Evolutionary conservation across 140 eudicot species (phyloP).

Genomic region (Senecio squalidus): DNA sequence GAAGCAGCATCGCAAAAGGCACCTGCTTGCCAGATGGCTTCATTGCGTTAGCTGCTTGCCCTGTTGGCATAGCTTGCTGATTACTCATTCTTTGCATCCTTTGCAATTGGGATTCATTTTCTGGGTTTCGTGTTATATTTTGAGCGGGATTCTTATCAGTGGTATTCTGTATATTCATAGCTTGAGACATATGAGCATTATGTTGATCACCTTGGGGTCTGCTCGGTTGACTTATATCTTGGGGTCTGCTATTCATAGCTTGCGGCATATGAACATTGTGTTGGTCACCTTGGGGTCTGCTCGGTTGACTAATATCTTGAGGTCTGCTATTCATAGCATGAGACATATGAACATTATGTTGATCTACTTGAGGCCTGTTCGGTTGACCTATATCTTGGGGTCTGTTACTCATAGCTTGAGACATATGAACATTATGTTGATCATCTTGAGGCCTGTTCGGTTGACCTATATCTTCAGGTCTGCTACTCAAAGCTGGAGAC

Average conservation of each 20-base stretch:
- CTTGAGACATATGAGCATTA: slow-evolving; percentile 33
- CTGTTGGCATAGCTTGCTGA: slow-evolving; percentile 44
- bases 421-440: slow-evolving; percentile 29
- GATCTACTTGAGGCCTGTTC: slow-evolving; percentile 37
- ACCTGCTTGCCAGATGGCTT: slow-evolving; percentile 56
- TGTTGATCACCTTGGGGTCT: slow-evolving; percentile 44
- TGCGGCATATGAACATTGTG: slow-evolving; percentile 36
- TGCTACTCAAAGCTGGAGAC: too few relatives aligned
- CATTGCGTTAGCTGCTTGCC: slow-evolving; percentile 34
- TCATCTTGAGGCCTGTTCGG: slow-evolving; percentile 39
- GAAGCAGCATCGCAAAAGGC: slow-evolving; percentile 80
- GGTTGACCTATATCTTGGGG: slow-evolving; percentile 31
- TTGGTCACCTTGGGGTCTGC: slow-evolving; percentile 39
- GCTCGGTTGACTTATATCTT: slow-evolving; percentile 31
- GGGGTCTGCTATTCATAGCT: slow-evolving; percentile 22
- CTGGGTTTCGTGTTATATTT: slow-evolving; percentile 28
- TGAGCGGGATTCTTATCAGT: slow-evolving; percentile 32
- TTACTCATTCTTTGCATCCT: slow-evolving; percentile 47
- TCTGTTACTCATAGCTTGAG: slow-evolving; percentile 35
- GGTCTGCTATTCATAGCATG: slow-evolving; percentile 31
- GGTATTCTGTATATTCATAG: slow-evolving; percentile 33
- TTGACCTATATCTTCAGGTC: slow-evolving; percentile 28
- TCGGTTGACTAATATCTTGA: slow-evolving; percentile 31
- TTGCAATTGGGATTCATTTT: slow-evolving; percentile 34
- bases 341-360: slow-evolving; percentile 31